Percentiles rank a stretch among this genome's conserved stretches.
Evolutionary conservation across 2,329 filamentous ascomycete genomes (phyloP).

Genomic region (Ascochyta rabiei): DNA sequence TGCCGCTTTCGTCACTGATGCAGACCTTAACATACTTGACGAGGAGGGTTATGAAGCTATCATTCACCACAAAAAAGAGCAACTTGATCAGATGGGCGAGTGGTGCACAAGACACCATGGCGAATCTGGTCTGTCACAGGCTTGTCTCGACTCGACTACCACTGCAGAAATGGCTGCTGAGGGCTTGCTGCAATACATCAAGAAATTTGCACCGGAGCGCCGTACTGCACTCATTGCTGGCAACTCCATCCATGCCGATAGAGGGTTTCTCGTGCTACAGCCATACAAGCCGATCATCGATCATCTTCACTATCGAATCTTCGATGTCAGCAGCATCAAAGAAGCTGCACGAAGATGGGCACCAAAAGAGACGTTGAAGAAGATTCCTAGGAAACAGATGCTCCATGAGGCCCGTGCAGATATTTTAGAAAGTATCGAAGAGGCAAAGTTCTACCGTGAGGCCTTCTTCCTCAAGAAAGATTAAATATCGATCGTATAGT

Average conservation of each 20-base stretch:
- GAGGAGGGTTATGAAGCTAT: conserved; percentile 77
- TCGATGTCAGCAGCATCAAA: conserved; percentile 92
- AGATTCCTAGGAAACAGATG: conserved; percentile 73
- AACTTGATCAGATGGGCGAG: conserved; percentile 79
- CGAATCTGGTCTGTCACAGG: conserved; percentile 78
- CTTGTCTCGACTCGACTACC: conserved; percentile 74
- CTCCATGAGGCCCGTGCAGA: conserved; percentile 85
- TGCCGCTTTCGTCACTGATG: conserved; percentile 88
- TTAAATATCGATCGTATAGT: not conserved
- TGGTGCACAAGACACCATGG: conserved; percentile 88
- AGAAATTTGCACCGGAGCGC: conserved; percentile 69
- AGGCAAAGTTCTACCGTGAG: conserved; percentile 82
- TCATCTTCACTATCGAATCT: conserved; percentile 84
- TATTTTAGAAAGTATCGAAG: conserved; percentile 92
- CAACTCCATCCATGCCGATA: conserved; percentile 91
- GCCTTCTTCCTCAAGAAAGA: conserved; percentile 62
- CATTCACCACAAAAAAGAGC: conserved; percentile 73
- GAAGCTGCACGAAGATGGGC: conserved; percentile 88
- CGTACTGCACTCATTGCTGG: conserved; percentile 79
- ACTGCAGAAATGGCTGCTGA: conserved; percentile 75
- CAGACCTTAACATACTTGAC: conserved; percentile 77
- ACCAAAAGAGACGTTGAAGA: conserved; percentile 62
- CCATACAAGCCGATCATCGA: conserved; percentile 77
- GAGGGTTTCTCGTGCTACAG: conserved; percentile 74
- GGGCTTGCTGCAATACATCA: conserved; percentile 78